Evolutionary conservation across 768 basidiomycete species (phyloP).

Genomic region (Leccinellum rugosiceps): DNA sequence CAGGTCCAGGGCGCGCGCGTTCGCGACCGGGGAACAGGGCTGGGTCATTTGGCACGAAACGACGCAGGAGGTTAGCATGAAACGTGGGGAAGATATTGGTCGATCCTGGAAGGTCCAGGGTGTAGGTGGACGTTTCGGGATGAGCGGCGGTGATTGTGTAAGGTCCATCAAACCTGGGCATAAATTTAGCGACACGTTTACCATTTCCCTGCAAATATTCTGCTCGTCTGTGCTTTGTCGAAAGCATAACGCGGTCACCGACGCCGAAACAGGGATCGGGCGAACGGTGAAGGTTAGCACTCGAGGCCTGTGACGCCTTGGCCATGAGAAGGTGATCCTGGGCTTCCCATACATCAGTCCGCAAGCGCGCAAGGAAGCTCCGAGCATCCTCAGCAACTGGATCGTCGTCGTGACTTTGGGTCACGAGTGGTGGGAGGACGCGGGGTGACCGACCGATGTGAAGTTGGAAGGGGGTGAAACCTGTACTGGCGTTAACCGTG

Average conservation of each 20-base stretch:
- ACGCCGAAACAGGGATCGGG: background rate
- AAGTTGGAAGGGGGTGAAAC: no score
- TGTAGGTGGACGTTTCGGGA: slow-evolving; percentile 18
- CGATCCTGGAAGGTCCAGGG: slow-evolving; percentile 22
- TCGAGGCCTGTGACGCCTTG: no score
- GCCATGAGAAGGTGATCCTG: no score
- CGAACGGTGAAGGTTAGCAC: background rate
- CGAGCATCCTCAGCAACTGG: no score
- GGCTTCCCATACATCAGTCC: no score
- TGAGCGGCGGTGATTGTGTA: slow-evolving; percentile 20
- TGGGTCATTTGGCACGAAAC: slow-evolving; percentile 35
- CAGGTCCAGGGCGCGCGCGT: background rate
- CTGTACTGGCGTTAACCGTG: no score
- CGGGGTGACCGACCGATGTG: no score
- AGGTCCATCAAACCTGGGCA: slow-evolving; percentile 35
- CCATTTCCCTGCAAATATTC: slow-evolving; percentile 7
- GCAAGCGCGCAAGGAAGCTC: no score
- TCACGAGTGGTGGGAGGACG: no score
- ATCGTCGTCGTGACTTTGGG: no score
- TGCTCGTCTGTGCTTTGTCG: slow-evolving; percentile 24
- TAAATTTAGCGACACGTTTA: slow-evolving; percentile 39
- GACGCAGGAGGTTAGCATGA: slow-evolving; percentile 32
- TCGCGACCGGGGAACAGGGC: slow-evolving; percentile 33
- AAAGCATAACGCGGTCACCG: slow-evolving; percentile 21
- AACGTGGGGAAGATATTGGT: slow-evolving; percentile 26